Evolutionary conservation across 2,329 filamentous ascomycete genomes (phyloP), one percentile per base, ranked within the genome.

Genomic region (Esteya vermicola): DNA sequence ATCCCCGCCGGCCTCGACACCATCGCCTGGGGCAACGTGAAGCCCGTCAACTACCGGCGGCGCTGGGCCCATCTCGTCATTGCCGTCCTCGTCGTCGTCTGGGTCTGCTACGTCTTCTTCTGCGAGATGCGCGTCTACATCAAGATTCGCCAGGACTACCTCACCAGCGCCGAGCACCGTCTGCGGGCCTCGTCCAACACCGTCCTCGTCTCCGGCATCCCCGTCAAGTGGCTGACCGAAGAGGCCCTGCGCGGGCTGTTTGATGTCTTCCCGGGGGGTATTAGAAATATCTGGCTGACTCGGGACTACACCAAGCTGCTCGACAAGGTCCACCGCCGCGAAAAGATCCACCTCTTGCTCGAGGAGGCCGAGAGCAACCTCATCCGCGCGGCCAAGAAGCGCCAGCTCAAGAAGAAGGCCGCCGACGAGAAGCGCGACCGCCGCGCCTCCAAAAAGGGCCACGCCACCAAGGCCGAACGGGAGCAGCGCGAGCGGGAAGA

Each of bases 221-320:
- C 91, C 1, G 65, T 72, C 31, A 93, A 93, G 53, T 98, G 91
- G 91, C 74, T 93, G 8, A 85, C 74, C 3, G 73, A 85, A 36
- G 78, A 93, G 33, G 84, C 85, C 1, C 68, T 98, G 5, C 72
- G 77, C 43, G 81, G 81, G 0, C 67, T 98, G 0, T 98, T 93
- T 52, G 91, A 98, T 55, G 88, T 96, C 1, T 96, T 95, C 50
- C 91, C 91, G 0, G 91, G 91, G 18, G 91, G 91, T 23, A 81
- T 98, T 53, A 76, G 85, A 44, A 96, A 96, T 50, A 83, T 98
- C 35, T 98, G 89, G 88, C 78, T 98, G 51, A 98, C 95, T 44
- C 75, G 89, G 45, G 84, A 98, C 54, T 80, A 85, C 48, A 84
- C 88, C 33, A 71, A 79, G 9, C 70, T 98, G 10, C 71, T 84